Evolutionary conservation across 306 rosid genomes (phyloP), one percentile per base, ranked within the genome.

Genomic region (Sicyos edulis): DNA sequence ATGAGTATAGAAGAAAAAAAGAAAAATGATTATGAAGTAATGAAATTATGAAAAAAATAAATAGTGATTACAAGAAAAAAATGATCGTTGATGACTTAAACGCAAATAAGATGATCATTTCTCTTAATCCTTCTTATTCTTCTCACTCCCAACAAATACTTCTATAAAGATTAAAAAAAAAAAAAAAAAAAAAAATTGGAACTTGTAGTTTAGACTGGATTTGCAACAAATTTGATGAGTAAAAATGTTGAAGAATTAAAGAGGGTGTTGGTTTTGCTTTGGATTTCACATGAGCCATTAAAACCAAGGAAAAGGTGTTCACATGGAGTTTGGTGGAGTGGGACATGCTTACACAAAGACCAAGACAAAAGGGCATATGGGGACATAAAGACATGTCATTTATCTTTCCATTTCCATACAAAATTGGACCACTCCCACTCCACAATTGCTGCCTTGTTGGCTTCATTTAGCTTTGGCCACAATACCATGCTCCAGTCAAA

Each of bases 251-350:
- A 21, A 53, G 47, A 51, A 26, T 15, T 51, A 69, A 69, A 24
- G 47, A 26, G 73, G 73, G 51, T 51, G 59, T 69, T 69, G 58
- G 58, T 69, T 61, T 61, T 50, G 21, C 12, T 45, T 47, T 14
- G 72, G 56, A 8, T 22, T 72, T 77, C 79, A 75, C 84, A 80
- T 76, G 82, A 84, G 19, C 71, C 73, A 67, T 67, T 67, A 24
- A 75, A 60, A 54, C 40, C 10, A 21, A 37, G 74, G 63, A 16
- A 11, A 74, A 40, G 68, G 77, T 74, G 57, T 74, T 84, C 85
- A 81, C 83, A 84, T 64, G 83, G 77, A 34, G 8, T 3, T 64
- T 53, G 79, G 74, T 62, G 72, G 74, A 60, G 80, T 42, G 64
- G 76, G 75, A 20, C 81, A 70, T 68, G 63, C 52, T 24, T 45